Conservation (phyloP, 164 flowering plant genomes). For the Tinospora cordifolia region DNA sequence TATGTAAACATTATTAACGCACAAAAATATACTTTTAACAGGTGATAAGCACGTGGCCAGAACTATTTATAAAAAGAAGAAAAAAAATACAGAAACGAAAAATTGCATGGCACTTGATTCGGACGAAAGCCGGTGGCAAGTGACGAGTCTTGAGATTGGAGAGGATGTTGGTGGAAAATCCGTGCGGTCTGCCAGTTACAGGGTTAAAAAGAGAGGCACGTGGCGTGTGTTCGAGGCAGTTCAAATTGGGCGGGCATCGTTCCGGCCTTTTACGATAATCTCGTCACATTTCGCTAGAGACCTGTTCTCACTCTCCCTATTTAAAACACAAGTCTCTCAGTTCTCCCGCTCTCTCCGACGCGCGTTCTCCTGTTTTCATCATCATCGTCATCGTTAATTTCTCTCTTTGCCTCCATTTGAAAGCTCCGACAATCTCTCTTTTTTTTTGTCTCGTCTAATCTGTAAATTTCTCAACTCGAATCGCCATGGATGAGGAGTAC, state of each 20-base stretch:
- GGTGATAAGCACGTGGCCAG: too few relatives aligned
- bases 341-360: slow-evolving; percentile 1
- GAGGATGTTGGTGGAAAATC: too few relatives aligned
- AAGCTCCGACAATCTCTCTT: background rate
- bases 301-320: slow-evolving; percentile 8
- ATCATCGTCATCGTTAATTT: too few relatives aligned
- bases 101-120: too few relatives aligned
- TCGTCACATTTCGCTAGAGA: slow-evolving; percentile 14
- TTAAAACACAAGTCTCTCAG: background rate
- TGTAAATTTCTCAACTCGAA: background rate
- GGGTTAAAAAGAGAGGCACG: background rate
- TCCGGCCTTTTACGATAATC: slow-evolving; percentile 14
- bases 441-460: background rate
- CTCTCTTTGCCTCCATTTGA: slow-evolving; percentile 2
- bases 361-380: background rate
- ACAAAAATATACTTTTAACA: too few relatives aligned
- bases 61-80: too few relatives aligned
- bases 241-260: slow-evolving; percentile 7
- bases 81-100: too few relatives aligned
- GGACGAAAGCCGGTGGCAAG: too few relatives aligned
- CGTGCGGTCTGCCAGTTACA: too few relatives aligned
- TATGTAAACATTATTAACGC: too few relatives aligned
- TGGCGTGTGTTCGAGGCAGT: background rate
- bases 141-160: too few relatives aligned
- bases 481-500: slow-evolving; percentile 32